Evolutionary conservation across 2,329 filamentous ascomycete species (phyloP).

Genomic region (Alternaria sp.): DNA sequence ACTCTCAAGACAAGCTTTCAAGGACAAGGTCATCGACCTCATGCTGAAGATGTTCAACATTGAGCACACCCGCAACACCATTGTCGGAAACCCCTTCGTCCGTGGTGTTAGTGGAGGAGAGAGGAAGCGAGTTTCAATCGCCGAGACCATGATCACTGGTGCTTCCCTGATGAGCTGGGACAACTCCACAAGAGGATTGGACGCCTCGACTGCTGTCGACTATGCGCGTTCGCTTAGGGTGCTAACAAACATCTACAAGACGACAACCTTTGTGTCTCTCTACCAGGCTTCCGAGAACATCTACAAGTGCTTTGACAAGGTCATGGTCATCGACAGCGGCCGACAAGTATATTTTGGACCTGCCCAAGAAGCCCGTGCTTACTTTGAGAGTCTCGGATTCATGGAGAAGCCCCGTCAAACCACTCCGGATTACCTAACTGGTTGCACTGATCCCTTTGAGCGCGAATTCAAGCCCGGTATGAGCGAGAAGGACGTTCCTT

Average conservation of each 20-base stretch:
- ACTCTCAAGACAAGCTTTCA: constrained; percentile 76
- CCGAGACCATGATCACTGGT: constrained; percentile 80
- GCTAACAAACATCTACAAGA: constrained; percentile 83
- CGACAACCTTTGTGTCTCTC: constrained; percentile 83
- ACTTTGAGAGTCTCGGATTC: constrained; percentile 82
- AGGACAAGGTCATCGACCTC: constrained; percentile 75
- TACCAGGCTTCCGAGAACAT: constrained; percentile 89
- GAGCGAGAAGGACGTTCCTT: constrained; percentile 71
- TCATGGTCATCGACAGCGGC: constrained; percentile 80
- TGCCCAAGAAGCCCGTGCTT: constrained; percentile 69
- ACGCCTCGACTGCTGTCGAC: constrained; percentile 60
- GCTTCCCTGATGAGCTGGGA: constrained; percentile 74
- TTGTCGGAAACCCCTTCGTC: constrained; percentile 83
- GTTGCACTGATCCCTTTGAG: constrained; percentile 85
- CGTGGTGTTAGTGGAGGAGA: constrained; percentile 81
- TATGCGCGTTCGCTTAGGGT: constrained; percentile 59
- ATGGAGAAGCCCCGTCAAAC: constrained; percentile 78
- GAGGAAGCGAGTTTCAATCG: constrained; percentile 81
- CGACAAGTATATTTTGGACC: constrained; percentile 80
- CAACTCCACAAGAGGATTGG: constrained; percentile 59
- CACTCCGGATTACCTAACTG: constrained; percentile 81
- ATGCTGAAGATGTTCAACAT: constrained; percentile 94
- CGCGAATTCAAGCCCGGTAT: constrained; percentile 75
- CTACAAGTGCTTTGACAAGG: constrained; percentile 82
- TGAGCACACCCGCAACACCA: constrained; percentile 83